Conservation (phyloP, 1,284 basidiomycete species). For the Sanghuangporus baumii region DNA sequence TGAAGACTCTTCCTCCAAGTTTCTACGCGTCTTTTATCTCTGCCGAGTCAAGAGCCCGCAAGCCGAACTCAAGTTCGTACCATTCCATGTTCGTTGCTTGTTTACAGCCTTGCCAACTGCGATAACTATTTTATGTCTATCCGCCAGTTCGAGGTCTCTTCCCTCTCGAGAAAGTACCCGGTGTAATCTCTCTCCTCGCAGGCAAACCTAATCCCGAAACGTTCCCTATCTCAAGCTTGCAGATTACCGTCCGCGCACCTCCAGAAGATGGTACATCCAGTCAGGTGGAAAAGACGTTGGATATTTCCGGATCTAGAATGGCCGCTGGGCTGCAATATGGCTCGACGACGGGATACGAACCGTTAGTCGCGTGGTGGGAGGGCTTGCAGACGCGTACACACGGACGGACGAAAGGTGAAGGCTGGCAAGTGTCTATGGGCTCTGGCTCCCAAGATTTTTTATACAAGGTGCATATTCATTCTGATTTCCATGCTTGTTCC, state of each 20-base stretch:
- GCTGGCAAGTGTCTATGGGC: constrained; percentile 76
- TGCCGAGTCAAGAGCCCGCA: constrained; percentile 46
- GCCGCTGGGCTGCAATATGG: constrained; percentile 72
- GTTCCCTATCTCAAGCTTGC: constrained; percentile 83
- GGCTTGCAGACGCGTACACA: constrained; percentile 66
- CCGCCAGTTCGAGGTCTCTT: constrained; percentile 56
- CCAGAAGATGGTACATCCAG: constrained; percentile 22
- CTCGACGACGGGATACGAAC: constrained; percentile 64
- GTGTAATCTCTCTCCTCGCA: constrained; percentile 82
- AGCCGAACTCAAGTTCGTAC: constrained; percentile 55
- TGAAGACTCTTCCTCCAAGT: constrained; percentile 39
- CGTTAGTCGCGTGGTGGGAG: constrained; percentile 60
- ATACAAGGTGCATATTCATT: constrained; percentile 60
- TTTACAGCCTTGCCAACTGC: constrained; percentile 1
- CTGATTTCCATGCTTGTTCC: neutral
- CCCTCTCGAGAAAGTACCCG: constrained; percentile 72
- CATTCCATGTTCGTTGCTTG: constrained; percentile 1
- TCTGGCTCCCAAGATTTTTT: constrained; percentile 86
- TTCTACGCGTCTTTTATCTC: constrained; percentile 57
- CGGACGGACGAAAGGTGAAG: constrained; percentile 47
- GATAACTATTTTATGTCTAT: neutral
- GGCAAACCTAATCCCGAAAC: constrained; percentile 86
- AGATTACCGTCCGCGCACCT: constrained; percentile 44
- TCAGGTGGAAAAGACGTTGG: constrained; percentile 40
- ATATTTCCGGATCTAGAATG: constrained; percentile 53